Conservation (phyloP, 2,329 filamentous ascomycete species). For the Pyrenochaeta sp. region DNA sequence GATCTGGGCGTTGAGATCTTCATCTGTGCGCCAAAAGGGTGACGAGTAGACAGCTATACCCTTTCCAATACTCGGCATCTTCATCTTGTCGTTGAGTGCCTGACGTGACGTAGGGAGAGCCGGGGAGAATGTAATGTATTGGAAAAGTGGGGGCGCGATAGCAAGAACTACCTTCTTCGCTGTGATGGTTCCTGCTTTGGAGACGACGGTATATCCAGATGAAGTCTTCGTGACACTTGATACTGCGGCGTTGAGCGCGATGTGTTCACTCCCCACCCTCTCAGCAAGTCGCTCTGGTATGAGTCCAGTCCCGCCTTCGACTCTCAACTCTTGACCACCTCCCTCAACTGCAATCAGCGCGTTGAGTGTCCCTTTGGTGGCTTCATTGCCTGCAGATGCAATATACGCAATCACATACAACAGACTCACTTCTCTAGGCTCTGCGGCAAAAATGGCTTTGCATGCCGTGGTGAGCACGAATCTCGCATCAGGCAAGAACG, state of each 20-base stretch:
- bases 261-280: constrained; percentile 19
- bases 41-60: constrained; percentile 57
- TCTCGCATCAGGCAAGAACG: constrained; percentile 12
- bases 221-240: constrained; percentile 17
- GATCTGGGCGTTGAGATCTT: constrained; percentile 54
- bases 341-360: constrained; percentile 16
- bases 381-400: constrained; percentile 28
- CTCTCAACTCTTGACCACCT: constrained; percentile 29
- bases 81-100: constrained; percentile 45
- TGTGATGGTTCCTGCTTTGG: constrained; percentile 33
- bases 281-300: constrained; percentile 26
- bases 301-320: constrained; percentile 30
- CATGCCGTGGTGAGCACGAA: constrained; percentile 17
- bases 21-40: constrained; percentile 58
- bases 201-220: constrained; percentile 18
- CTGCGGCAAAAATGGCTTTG: constrained; percentile 21
- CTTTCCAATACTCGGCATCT: constrained; percentile 62
- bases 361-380: constrained; percentile 16
- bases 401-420: constrained; percentile 31
- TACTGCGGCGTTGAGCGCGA: constrained; percentile 27
- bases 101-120: constrained; percentile 54
- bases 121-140: constrained; percentile 59
- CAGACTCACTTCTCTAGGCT: constrained; percentile 22
- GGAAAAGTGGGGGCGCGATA: constrained; percentile 57
- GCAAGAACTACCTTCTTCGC: constrained; percentile 60